Conservation (phyloP, 768 basidiomycete genomes). For the Hygrophorus russula region DNA sequence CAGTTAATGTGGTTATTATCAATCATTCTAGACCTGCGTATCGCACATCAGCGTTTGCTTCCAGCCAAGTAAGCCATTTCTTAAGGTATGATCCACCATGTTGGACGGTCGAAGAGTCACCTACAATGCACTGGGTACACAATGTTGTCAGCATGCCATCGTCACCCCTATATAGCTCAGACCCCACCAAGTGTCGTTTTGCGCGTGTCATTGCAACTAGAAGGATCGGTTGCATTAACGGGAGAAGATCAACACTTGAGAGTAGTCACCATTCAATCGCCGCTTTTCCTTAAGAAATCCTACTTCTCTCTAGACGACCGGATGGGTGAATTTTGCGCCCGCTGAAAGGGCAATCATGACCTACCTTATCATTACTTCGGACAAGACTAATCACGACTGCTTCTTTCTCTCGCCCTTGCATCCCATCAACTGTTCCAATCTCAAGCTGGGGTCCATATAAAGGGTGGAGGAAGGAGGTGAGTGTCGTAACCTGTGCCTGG, state of each 20-base stretch:
- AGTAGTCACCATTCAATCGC: slow-evolving; percentile 65
- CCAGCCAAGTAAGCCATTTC: slow-evolving; percentile 87
- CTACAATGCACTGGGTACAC: slow-evolving; percentile 66
- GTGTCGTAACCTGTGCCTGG: slow-evolving; percentile 85
- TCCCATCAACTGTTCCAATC: slow-evolving; percentile 91
- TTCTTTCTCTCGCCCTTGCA: slow-evolving; percentile 96
- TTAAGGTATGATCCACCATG: slow-evolving; percentile 81
- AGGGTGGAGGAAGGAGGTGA: slow-evolving; percentile 67
- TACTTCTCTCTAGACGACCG: slow-evolving; percentile 56
- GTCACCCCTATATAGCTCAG: background rate
- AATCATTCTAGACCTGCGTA: slow-evolving; percentile 59
- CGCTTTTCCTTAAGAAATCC: slow-evolving; percentile 93
- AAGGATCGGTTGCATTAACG: slow-evolving; percentile 3
- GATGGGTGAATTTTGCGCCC: background rate
- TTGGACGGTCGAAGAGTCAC: slow-evolving; percentile 84
- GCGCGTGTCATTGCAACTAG: slow-evolving; percentile 89
- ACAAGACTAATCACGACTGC: slow-evolving; percentile 90
- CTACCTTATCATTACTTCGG: slow-evolving; percentile 76
- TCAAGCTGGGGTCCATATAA: slow-evolving; percentile 62
- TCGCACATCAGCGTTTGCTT: slow-evolving; percentile 81
- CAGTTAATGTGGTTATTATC: no score
- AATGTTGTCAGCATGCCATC: background rate
- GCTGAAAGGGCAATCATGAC: slow-evolving; percentile 8
- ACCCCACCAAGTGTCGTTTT: slow-evolving; percentile 71
- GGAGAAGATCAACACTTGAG: background rate